Evolutionary conservation across 2,329 filamentous ascomycete species (phyloP), one percentile per base, ranked within the genome.

Genomic region (Alternaria alternata): DNA sequence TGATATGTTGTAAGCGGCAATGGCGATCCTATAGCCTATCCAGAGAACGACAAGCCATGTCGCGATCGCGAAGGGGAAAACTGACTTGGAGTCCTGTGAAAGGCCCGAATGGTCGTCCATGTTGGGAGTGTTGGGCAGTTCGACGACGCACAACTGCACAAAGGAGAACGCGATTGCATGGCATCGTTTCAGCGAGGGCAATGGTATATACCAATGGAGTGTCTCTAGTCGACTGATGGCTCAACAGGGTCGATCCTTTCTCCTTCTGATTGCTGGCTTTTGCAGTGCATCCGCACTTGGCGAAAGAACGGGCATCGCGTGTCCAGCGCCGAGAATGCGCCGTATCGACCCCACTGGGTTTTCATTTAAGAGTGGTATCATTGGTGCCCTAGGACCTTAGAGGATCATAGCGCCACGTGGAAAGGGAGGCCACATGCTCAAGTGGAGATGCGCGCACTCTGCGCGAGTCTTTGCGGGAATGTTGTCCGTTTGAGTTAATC

Each of bases 1-100:
- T 30, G 69, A 70, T 53, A 72, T 63, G 38, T 72, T 72, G 60
- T 72, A 72, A 5, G 68, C 30, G 12, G 66, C 65, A 43, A 67
- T 62, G 5, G 61, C 59, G 12, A 68, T 51, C 3, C 62, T 60
- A 44, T 70, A 70, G 20, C 58, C 61, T 38, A 69, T 41, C 69
- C 69, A 72, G 24, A 67, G 47, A 34, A 49, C 53, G 9, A 57
- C n/a, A 11, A 70, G 54, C 63, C 61, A 70, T 14, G 51, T 22
- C 7, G 69, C 22, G 7, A 49, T 58, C n/a, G 62, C 61, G 24
- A 70, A 16, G 1, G 65, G 66, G 42, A 63, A 57, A 24, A 59
- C 42, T 18, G 66, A 60, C 20, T 36, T 59, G 30, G 66, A 41
- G 48, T 51, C 59, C 18, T 57, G 32, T 18, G 57, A 47, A 41